Evolutionary conservation across 108 stramenopile species (phyloP).

Genomic region (Fragilaria radians): DNA sequence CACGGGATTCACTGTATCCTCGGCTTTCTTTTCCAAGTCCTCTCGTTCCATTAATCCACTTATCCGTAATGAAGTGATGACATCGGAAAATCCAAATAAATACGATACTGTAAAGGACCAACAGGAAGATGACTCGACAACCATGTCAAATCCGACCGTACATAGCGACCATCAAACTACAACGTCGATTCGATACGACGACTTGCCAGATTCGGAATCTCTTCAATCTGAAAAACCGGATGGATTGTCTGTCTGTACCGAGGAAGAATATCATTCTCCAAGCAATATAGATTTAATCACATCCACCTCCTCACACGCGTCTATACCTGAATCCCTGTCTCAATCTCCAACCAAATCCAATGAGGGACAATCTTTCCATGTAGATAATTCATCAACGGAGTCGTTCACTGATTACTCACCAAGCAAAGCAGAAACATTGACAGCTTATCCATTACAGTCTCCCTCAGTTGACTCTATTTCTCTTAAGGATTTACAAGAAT

Average conservation of each 20-base stretch:
- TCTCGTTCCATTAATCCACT: neutral
- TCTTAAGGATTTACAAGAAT: neutral
- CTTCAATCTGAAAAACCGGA: neutral
- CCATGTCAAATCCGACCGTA: neutral
- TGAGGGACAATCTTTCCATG: neutral
- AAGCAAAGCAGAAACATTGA: neutral
- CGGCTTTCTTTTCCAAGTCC: neutral
- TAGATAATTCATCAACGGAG: neutral
- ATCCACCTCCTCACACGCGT: too few species aligned
- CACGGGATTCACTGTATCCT: neutral
- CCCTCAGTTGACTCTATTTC: neutral
- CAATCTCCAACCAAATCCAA: too few species aligned
- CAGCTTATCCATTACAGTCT: neutral
- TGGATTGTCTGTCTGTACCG: too few species aligned
- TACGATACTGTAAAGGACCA: neutral
- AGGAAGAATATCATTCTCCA: too few species aligned
- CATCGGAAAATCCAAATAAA: neutral
- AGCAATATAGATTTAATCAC: too few species aligned
- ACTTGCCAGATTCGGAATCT: too few species aligned
- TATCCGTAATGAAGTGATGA: too few species aligned
- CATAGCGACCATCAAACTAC: too few species aligned
- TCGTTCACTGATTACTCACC: neutral
- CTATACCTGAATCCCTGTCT: too few species aligned
- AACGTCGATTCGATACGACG: too few species aligned
- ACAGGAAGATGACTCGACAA: neutral